Evolutionary conservation across 2,329 filamentous ascomycete genomes (phyloP), one percentile per base, ranked within the genome.

Genomic region (Colletotrichum coccodes): DNA sequence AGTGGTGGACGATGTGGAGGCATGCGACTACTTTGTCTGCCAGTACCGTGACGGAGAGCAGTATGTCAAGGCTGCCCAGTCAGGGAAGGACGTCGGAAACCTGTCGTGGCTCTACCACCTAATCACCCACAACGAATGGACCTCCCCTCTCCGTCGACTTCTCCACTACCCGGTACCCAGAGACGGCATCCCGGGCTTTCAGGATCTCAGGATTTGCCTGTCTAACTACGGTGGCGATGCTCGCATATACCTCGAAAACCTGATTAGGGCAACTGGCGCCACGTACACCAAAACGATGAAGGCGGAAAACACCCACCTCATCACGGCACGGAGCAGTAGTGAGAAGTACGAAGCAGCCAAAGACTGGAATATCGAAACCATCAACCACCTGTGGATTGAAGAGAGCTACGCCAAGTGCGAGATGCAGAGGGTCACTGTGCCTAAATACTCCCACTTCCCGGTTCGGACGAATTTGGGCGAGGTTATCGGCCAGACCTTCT

Each of bases 151-250:
- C 67, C 89, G 90, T 49, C 91, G 94, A 57, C 85, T 98, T 34
- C 84, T 99, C 28, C 96, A 99, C 77, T 99, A 99, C 73, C 96
- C 96, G 0, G 77, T 97, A 16, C 93, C 95, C 6, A 89, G 87
- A 53, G 79, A 90, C 9, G 93, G 94, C 1, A 90, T 99, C 40
- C 89, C 91, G 0, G 95, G 94, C 0, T 98, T 99, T 76, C 80
- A 92, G 67, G 84, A 87, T 8, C 85, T 92, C 78, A 89, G 87
- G 59, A 96, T 99, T 75, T 97, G 94, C 65, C 86, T 99, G 6
- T 98, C 96, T 6, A 99, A 98, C 79, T 99, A 99, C 77, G 94
- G 94, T 52, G 96, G 96, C 36, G 96, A 99, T 79, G 94, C 96
- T 18, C 90, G 96, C 53, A 90, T 94, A 60, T 99, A 98, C 75